Base-by-base conservation (phyloP, 2,329 filamentous ascomycete species). In the Exophiala alcalophila region DNA sequence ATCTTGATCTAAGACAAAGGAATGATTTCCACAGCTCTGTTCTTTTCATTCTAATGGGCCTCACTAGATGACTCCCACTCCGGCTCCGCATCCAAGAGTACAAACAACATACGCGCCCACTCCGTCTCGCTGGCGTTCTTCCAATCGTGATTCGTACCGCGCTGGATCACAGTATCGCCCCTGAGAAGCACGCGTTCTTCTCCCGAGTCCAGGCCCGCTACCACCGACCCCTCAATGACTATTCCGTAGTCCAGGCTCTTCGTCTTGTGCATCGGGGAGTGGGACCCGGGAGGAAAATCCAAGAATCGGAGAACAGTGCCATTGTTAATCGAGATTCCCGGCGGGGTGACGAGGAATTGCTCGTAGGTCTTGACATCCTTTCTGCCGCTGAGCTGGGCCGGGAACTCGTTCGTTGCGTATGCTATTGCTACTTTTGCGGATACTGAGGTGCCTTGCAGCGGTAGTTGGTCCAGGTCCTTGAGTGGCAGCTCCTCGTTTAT, bases 101-200 rank as follows among this genome's bases (percentile, higher is more conserved):
- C n/a, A n/a, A n/a, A 49, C 19, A 44, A 29, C 9, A 49, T 36
- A 18, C 52, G 45, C 4, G 31, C 28, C 50, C 50, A 55, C 25
- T 41, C 28, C 7, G 38, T 48, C 14, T 40, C 23, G 57, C 42
- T 65, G 47, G 18, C 53, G 45, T 69, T 69, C 23, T 57, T 54
- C 66, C 66, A 70, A 20, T 59, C 60, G 53, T 64, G 61, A 26
- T 57, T 61, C 5, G 61, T 63, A 2, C 68, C 73, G 24, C 76
- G 61, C 59, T 80, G 74, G 15, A 80, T 68, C 7, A 68, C 68
- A 11, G 77, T 59, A 54, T 79, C 76, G 2, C 76, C 76, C 6
- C 66, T 60, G 30, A 62, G 60, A 65, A 80, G 59, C 15, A 63
- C 39, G 29, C 64, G 62, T 34, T 58, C 64, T 43, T 71, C 72